Conservation (phyloP, 331 rosid genomes). For the Malus hybrid region DNA sequence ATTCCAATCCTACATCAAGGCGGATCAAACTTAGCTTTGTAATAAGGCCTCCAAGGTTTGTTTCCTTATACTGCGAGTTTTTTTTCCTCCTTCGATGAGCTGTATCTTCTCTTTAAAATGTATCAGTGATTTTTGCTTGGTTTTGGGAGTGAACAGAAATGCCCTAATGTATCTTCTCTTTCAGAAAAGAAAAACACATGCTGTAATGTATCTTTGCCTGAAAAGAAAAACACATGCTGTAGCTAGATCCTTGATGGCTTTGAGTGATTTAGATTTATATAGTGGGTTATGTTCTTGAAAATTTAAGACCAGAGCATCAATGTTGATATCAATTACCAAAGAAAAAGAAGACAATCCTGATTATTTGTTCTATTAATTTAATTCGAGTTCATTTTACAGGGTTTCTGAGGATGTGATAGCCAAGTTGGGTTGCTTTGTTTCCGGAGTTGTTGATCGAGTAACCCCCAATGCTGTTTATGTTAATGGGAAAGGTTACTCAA, state of each 20-base stretch:
- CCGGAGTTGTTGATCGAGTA: slow-evolving; percentile 75
- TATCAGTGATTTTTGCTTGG: background rate
- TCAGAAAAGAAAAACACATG: too few species aligned
- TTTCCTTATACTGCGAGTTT: slow-evolving; percentile 1
- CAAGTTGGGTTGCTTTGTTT: slow-evolving; percentile 60
- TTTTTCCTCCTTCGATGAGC: background rate
- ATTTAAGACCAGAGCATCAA: background rate
- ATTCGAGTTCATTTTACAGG: slow-evolving; percentile 36
- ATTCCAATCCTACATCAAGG: slow-evolving; percentile 2
- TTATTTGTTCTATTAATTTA: background rate
- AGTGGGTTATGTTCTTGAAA: background rate
- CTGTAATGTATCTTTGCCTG: background rate
- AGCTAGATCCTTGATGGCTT: background rate
- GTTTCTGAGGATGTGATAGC: slow-evolving; percentile 57
- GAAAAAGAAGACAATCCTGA: background rate
- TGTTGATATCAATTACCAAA: background rate
- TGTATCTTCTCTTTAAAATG: too few species aligned
- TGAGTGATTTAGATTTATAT: background rate
- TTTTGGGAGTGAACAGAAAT: background rate
- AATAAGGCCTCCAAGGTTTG: slow-evolving; percentile 73
- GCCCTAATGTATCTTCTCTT: background rate
- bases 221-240: background rate
- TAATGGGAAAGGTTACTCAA: slow-evolving; percentile 46
- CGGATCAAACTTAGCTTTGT: slow-evolving; percentile 85
- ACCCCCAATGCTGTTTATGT: slow-evolving; percentile 56